Evolutionary conservation across 1,139 yeast genomes (phyloP).

Genomic region (Yamadazyma triangularis): DNA sequence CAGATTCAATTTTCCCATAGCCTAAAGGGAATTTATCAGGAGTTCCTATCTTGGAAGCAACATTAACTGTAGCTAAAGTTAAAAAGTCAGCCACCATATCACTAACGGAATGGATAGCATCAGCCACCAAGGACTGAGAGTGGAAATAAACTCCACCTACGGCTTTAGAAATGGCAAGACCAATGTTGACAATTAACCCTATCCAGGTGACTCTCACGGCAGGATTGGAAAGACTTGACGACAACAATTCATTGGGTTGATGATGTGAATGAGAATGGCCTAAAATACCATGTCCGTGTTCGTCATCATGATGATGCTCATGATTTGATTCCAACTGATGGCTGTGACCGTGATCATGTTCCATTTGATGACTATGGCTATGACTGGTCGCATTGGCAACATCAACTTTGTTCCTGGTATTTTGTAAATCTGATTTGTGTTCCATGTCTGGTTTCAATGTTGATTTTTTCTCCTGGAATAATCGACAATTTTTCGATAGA

Average conservation of each 20-base stretch:
- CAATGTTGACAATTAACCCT: constrained; percentile 77
- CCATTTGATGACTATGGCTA: no score
- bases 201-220: constrained; percentile 93
- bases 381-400: no score
- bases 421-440: no score
- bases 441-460: no score
- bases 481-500: no score
- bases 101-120: constrained; percentile 86
- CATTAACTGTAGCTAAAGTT: constrained; percentile 84
- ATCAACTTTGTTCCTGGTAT: no score
- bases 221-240: constrained; percentile 53
- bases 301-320: constrained; percentile 7
- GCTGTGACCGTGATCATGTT: constrained; percentile 1
- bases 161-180: constrained; percentile 83
- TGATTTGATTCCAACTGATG: constrained; percentile 2
- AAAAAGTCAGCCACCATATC: constrained; percentile 87
- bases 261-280: constrained; percentile 21
- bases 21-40: constrained; percentile 71
- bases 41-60: constrained; percentile 65
- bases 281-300: constrained; percentile 7
- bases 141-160: constrained; percentile 89
- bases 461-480: no score
- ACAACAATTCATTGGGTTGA: constrained; percentile 39
- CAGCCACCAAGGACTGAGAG: constrained; percentile 91
- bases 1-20: constrained; percentile 86